Percentiles rank a stretch among this genome's conserved stretches.
phyloP scores from a whole-genome alignment of 2,329 filamentous ascomycete genomes.

The Colletotrichum camelliae region DNA sequence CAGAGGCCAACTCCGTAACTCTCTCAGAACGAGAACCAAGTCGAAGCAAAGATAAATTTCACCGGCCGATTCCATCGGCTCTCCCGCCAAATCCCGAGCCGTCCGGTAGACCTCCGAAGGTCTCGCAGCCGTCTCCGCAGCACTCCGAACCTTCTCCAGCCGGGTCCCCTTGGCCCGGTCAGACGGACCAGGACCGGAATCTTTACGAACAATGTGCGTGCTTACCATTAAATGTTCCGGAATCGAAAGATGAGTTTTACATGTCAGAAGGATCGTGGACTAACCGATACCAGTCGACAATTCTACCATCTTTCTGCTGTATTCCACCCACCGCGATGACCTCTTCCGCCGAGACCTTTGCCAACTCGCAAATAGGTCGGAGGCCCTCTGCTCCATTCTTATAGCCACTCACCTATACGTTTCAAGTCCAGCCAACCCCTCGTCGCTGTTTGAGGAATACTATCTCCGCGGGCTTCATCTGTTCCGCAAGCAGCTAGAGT shows the following conservation, averaged over 20 bases:
- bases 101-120: background rate
- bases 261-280: background rate
- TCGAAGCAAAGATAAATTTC: rapidly evolving
- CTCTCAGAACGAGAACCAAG: background rate
- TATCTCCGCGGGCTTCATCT: background rate
- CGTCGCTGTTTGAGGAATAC: background rate
- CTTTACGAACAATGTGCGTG: background rate
- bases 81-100: background rate
- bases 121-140: background rate
- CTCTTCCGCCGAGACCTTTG: background rate
- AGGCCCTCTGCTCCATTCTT: background rate
- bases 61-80: background rate
- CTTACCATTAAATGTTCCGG: background rate
- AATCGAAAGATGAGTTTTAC: rapidly evolving
- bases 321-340: background rate
- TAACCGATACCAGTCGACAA: background rate
- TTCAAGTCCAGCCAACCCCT: background rate
- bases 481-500: background rate
- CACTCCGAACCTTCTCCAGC: background rate
- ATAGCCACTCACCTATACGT: background rate
- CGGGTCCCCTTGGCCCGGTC: background rate
- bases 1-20: background rate
- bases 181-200: background rate
- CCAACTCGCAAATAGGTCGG: background rate
- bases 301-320: background rate